These are phyloP conservation scores for Serendipita vermifera DNA, from an alignment of 768 basidiomycete genomes.

Conservation along the genomic window DNA sequence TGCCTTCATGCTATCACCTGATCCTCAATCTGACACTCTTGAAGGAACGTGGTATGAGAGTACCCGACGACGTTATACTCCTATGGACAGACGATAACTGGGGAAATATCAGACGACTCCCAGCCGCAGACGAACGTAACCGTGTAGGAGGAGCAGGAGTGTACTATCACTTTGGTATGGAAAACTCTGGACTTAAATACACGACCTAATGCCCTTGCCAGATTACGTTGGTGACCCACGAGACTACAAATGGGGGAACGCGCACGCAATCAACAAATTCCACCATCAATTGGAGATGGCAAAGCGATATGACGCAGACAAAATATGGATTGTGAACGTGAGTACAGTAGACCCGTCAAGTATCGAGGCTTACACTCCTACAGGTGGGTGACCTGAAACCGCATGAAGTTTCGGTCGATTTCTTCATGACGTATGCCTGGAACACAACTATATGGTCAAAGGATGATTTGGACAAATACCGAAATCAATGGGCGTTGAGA, in stretches of 20 bases:
- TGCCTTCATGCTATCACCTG: neutral
- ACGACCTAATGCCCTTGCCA: neutral
- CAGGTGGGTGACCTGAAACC: constrained; percentile 60
- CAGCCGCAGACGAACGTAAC: constrained; percentile 39
- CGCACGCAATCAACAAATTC: neutral
- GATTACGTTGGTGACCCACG: constrained; percentile 3
- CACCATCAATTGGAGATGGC: constrained; percentile 66
- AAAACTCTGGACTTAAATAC: no score
- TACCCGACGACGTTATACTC: constrained; percentile 53
- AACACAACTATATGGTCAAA: constrained; percentile 34
- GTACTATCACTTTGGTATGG: constrained; percentile 45
- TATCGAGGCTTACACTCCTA: neutral
- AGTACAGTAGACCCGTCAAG: neutral
- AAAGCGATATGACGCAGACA: constrained; percentile 27
- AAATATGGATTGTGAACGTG: constrained; percentile 4
- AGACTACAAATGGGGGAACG: constrained; percentile 1
- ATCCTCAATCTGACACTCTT: constrained; percentile 8
- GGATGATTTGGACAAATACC: constrained; percentile 40
- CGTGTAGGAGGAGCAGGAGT: constrained; percentile 57
- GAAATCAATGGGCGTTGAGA: constrained; percentile 45
- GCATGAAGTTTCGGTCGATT: constrained; percentile 56
- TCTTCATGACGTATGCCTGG: constrained; percentile 53
- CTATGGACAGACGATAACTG: constrained; percentile 68
- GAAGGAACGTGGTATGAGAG: constrained; percentile 41
- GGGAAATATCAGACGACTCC: constrained; percentile 57